phyloP scores from a whole-genome alignment of 2,329 filamentous ascomycete species.

The Fusarium sp. region DNA sequence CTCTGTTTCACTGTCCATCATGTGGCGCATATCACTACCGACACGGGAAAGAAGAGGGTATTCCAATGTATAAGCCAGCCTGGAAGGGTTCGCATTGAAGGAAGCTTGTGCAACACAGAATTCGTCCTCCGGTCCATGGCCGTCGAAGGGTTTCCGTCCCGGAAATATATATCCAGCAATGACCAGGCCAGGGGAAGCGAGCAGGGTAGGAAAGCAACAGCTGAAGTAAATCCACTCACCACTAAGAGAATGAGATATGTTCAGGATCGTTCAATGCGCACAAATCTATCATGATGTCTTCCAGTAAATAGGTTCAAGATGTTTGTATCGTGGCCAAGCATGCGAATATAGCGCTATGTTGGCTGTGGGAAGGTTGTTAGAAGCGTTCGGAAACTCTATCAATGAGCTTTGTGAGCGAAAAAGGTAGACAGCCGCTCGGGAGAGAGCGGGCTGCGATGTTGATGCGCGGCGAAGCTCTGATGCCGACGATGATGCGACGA shows the following conservation, averaged over 20 bases:
- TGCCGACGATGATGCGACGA: slow-evolving; percentile 42
- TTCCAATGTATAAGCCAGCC: no score
- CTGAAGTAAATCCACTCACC: slow-evolving; percentile 44
- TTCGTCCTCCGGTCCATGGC: background rate
- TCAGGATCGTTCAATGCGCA: slow-evolving; percentile 43
- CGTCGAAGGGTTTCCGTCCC: background rate
- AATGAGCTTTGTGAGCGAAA: background rate
- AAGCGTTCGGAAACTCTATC: slow-evolving; percentile 17
- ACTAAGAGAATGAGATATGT: slow-evolving; percentile 51
- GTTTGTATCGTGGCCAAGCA: slow-evolving; percentile 37
- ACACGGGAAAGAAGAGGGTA: background rate
- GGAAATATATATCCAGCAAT: background rate
- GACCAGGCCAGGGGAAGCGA: background rate
- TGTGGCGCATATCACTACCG: background rate
- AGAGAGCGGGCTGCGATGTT: slow-evolving; percentile 28
- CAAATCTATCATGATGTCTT: slow-evolving; percentile 55
- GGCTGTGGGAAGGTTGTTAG: slow-evolving; percentile 6
- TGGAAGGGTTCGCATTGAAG: background rate
- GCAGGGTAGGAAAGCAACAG: slow-evolving; percentile 3
- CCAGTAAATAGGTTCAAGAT: slow-evolving; percentile 36
- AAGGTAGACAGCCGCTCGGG: slow-evolving; percentile 22
- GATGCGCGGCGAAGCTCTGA: slow-evolving; percentile 39
- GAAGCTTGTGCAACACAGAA: background rate
- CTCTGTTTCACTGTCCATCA: background rate
- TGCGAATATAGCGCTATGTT: slow-evolving; percentile 30